These are phyloP conservation scores for Plectosphaerella cucumerina DNA, from an alignment of 2,329 filamentous ascomycete genomes.

Conservation along the genomic window DNA sequence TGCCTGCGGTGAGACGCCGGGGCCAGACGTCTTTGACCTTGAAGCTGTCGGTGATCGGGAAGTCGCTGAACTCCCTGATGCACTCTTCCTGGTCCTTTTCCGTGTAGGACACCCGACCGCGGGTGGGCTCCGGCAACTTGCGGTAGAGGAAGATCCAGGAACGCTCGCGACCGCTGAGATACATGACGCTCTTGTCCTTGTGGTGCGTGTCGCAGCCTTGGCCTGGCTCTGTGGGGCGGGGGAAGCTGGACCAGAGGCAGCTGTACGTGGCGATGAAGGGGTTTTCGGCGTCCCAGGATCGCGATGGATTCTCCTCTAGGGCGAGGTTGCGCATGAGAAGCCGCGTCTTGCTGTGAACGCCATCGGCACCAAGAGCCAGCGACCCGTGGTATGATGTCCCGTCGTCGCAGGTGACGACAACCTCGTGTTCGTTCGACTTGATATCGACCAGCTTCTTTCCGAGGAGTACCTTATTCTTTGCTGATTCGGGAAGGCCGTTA, in stretches of 20 bases:
- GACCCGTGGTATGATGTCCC: conserved; percentile 25
- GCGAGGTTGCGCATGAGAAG: conserved; percentile 27
- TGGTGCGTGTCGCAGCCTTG: conserved; percentile 24
- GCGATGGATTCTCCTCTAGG: conserved; percentile 8
- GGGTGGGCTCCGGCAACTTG: conserved; percentile 19
- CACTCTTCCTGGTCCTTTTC: conserved; percentile 19
- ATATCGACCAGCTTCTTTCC: conserved; percentile 19
- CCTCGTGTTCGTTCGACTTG: conserved; percentile 15
- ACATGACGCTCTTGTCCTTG: conserved; percentile 19
- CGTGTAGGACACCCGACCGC: conserved; percentile 18
- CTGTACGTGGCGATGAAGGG: conserved; percentile 21
- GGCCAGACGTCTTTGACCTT: conserved; percentile 25
- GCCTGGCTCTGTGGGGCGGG: conserved; percentile 16
- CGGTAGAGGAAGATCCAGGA: conserved; percentile 29
- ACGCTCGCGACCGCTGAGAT: conserved; percentile 20
- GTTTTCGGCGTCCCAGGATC: conserved; percentile 5
- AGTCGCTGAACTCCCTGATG: conserved; percentile 19
- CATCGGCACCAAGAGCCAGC: conserved; percentile 38
- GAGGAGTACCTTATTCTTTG: conserved; percentile 20
- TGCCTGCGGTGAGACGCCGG: conserved; percentile 17
- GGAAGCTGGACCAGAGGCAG: conserved; percentile 29
- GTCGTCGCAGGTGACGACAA: conserved; percentile 25
- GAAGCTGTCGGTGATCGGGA: conserved; percentile 18
- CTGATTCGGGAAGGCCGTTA: conserved; percentile 18
- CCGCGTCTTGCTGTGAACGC: conserved; percentile 33